A percentile compares a stretch with the other conserved stretches of the same genome.
phyloP scores from a whole-genome alignment of 352 stramenopile genomes.

The Phytophthora pini region DNA sequence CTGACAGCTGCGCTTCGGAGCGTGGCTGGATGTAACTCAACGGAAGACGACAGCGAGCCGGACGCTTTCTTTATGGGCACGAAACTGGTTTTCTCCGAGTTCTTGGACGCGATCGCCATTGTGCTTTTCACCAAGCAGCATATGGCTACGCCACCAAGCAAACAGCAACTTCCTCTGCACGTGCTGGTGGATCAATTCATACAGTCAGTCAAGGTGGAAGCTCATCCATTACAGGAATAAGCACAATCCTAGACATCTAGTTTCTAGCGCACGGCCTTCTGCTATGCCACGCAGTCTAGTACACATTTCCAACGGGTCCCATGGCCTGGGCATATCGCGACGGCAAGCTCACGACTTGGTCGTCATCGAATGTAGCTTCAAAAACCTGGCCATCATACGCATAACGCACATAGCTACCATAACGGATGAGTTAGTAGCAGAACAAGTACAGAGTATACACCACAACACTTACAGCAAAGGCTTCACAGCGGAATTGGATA shows the following conservation, averaged over 20 bases:
- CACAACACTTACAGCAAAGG: slow-evolving; percentile 65
- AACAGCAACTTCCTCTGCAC: slow-evolving; percentile 31
- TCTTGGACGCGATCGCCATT: slow-evolving; percentile 57
- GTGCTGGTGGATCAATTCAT: slow-evolving; percentile 60
- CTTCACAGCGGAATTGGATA: slow-evolving; percentile 22
- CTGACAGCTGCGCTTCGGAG: slow-evolving; percentile 18
- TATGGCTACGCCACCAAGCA: slow-evolving; percentile 3
- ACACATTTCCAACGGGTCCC: slow-evolving; percentile 68
- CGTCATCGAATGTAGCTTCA: slow-evolving; percentile 83
- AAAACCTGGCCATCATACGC: slow-evolving; percentile 75
- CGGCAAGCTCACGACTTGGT: slow-evolving; percentile 73
- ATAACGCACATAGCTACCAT: slow-evolving; percentile 78
- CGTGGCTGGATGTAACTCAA: background rate
- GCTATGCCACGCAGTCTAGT: slow-evolving; percentile 44
- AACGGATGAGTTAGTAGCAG: background rate
- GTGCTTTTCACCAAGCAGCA: slow-evolving; percentile 58
- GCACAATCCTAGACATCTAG: slow-evolving; percentile 25
- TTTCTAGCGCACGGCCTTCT: slow-evolving; percentile 16
- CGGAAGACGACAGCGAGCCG: slow-evolving; percentile 12
- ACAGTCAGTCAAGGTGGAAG: slow-evolving; percentile 35
- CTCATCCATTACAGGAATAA: slow-evolving; percentile 22
- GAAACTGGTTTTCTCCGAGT: slow-evolving; percentile 64
- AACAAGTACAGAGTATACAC: background rate
- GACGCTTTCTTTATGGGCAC: slow-evolving; percentile 63
- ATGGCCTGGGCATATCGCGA: slow-evolving; percentile 78